These are phyloP conservation scores for Magnolia changhungtana DNA, from an alignment of 164 flowering plant genomes.

Conservation along the genomic window DNA sequence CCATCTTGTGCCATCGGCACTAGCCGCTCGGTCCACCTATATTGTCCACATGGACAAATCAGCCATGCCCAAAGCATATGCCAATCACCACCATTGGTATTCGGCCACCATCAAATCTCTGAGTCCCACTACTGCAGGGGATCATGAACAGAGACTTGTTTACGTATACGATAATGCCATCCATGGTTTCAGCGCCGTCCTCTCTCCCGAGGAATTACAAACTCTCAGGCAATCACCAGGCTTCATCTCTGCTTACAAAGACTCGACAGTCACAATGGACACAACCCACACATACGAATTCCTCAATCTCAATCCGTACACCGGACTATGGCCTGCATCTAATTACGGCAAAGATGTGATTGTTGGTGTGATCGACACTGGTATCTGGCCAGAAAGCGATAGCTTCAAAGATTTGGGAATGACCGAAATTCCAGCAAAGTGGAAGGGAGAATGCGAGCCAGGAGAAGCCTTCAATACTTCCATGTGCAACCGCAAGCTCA, in stretches of 20 bases:
- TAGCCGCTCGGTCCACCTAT: conserved; percentile 27
- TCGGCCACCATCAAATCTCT: conserved; percentile 31
- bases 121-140: not conserved
- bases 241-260: conserved; percentile 4
- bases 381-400: conserved; percentile 25
- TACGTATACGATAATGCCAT: conserved; percentile 15
- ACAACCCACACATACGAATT: conserved; percentile 18
- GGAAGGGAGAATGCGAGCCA: conserved; percentile 23
- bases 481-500: not conserved
- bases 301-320: conserved; percentile 7
- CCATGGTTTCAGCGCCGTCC: conserved; percentile 16
- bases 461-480: conserved; percentile 39
- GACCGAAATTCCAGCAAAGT: conserved; percentile 8
- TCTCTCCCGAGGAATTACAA: conserved; percentile 8
- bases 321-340: conserved; percentile 18
- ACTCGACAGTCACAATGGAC: conserved; percentile 1
- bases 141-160: not conserved
- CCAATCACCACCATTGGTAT: conserved; percentile 44
- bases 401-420: conserved; percentile 19
- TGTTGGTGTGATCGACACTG: conserved; percentile 19
- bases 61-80: conserved; percentile 40
- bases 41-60: conserved; percentile 63
- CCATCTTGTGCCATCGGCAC: not conserved
- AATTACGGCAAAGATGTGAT: conserved; percentile 20
- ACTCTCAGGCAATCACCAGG: conserved; percentile 7